Evolutionary conservation across 2,329 filamentous ascomycete species (phyloP).

Genomic region (Dactylonectria estremocensis): DNA sequence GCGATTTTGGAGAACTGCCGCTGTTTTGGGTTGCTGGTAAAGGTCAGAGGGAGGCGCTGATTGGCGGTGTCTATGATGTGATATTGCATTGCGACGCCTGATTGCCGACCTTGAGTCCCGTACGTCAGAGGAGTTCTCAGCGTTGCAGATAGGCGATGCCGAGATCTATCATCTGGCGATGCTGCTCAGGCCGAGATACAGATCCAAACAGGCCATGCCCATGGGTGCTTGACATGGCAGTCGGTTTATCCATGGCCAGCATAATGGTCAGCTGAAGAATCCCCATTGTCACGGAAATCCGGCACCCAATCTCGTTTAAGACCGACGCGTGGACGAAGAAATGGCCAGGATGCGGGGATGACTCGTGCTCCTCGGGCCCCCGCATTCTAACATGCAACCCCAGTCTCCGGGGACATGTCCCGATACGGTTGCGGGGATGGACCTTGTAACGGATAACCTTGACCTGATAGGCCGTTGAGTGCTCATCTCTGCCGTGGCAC

Average conservation of each 20-base stretch:
- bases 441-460: background rate
- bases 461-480: background rate
- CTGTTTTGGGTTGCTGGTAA: background rate
- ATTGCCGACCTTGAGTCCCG: slow-evolving; percentile 22
- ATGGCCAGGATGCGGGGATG: background rate
- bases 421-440: background rate
- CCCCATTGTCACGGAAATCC: background rate
- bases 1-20: background rate
- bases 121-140: background rate
- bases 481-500: background rate
- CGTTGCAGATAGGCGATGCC: background rate
- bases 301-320: background rate
- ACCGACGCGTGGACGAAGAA: background rate
- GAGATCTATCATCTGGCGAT: background rate
- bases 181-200: background rate
- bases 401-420: background rate
- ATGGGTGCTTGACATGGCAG: background rate
- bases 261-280: background rate
- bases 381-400: background rate
- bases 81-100: background rate
- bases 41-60: background rate
- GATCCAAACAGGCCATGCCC: background rate
- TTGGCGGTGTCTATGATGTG: background rate
- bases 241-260: background rate
- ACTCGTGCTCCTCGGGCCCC: background rate